phyloP scores from a whole-genome alignment of 495 filamentous ascomycete genomes.

The Penicillium subrubescens region DNA sequence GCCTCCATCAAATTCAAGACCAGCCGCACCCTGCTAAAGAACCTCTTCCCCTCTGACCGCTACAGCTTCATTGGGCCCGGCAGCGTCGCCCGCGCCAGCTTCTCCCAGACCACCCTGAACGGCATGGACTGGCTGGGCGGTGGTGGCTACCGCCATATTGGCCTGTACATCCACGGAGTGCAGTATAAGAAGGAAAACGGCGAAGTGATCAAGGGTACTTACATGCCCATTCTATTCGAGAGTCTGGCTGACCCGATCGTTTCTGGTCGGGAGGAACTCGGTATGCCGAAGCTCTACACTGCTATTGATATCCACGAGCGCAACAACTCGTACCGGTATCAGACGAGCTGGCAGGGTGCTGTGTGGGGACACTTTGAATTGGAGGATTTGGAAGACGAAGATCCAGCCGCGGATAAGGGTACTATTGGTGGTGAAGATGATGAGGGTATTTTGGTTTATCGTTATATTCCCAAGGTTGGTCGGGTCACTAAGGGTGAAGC shows the following conservation, averaged over 20 bases:
- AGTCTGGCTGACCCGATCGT: constrained; percentile 54
- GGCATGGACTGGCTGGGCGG: constrained; percentile 60
- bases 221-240: constrained; percentile 58
- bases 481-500: constrained; percentile 39
- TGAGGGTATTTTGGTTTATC: constrained; percentile 44
- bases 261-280: constrained; percentile 56
- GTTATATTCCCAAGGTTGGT: constrained; percentile 52
- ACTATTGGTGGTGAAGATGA: constrained; percentile 37
- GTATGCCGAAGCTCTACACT: constrained; percentile 57
- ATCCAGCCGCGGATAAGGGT: constrained; percentile 26
- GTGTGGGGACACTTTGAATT: constrained; percentile 45
- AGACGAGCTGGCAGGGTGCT: constrained; percentile 51
- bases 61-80: constrained; percentile 49
- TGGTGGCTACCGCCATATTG: constrained; percentile 55
- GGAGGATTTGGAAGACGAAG: constrained; percentile 40
- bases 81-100: constrained; percentile 53
- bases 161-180: constrained; percentile 60
- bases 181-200: constrained; percentile 55
- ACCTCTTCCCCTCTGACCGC: constrained; percentile 48
- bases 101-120: constrained; percentile 49
- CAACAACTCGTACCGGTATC: constrained; percentile 38
- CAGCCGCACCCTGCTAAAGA: constrained; percentile 58
- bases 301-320: constrained; percentile 47
- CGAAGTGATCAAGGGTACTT: constrained; percentile 48
- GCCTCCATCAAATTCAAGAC: constrained; percentile 60